Base-by-base conservation (phyloP, 345 rosid genomes). In the Populus deltoides region DNA sequence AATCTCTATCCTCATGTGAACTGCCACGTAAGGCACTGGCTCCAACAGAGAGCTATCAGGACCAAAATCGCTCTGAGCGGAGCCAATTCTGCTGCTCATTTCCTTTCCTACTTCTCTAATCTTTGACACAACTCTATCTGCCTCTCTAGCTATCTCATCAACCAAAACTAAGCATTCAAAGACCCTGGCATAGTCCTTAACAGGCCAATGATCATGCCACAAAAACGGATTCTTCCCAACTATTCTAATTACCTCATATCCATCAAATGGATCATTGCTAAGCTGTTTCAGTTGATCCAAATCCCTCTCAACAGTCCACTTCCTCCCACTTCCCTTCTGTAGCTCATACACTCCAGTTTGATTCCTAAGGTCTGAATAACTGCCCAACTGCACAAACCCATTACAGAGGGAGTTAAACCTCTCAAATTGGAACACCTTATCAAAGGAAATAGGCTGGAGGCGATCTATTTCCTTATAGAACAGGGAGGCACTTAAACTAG, bases 121-220 rank as follows among this genome's bases (percentile, higher is more conserved):
- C 87, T 78, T 90, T 67, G 86, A 81, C 78, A 91, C 90, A 71
- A 96, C 98, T 82, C 76, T 89, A 73, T 93, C 91, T 1, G 97
- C 99, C 82, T 91, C 98, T 63, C 78, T 86, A 0, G 88, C 72
- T 76, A 93, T 90, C 77, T 91, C 98, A 51, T 90, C 91, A 0
- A 92, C 90, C 68, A 96, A 88, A 61, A 81, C 92, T 78, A 96
- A 87, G 76, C 99, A 94, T 78, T 94, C 98, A 79, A 96, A 90
- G 63, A 92, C 85, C 82, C 81, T 91, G 7, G 97, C 99, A 75
- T 96, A 96, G 75, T 96, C 97, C 81, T 83, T 84, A 24, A 94
- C 92, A 0, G 98, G 92, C 99, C 99, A 96, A 79, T 96, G 99
- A 83, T 96, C 99, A 22, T 96, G 98, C 99, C 99, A 96, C 82